Evolutionary conservation across 805 yeast genomes (phyloP).

Genomic region (Metschnikowia vanudenii): DNA sequence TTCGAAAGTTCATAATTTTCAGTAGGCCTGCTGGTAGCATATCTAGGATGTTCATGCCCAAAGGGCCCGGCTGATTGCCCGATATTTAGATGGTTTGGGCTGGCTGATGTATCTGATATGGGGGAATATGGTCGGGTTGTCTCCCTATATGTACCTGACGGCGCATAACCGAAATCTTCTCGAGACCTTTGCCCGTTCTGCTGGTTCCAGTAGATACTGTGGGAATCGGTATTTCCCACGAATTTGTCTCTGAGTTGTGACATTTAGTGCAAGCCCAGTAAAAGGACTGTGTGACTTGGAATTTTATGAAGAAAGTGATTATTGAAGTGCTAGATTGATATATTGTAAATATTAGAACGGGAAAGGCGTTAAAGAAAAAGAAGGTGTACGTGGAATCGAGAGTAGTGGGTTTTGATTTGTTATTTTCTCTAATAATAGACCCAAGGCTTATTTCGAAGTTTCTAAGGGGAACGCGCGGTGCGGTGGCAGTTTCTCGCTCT

Average conservation of each 20-base stretch:
- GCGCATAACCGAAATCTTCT: conserved; percentile 2
- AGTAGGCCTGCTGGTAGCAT: background rate
- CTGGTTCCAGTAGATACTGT: background rate
- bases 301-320: no score
- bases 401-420: no score
- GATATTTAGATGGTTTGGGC: background rate
- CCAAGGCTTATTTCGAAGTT: no score
- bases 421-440: no score
- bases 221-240: conserved; percentile 13
- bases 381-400: no score
- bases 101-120: background rate
- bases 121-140: conserved; percentile 11
- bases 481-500: no score
- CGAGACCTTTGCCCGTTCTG: conserved; percentile 1
- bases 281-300: background rate
- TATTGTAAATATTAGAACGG: no score
- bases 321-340: no score
- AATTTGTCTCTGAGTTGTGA: conserved; percentile 13
- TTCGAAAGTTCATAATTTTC: conserved; percentile 17
- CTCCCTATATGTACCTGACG: background rate
- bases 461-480: no score
- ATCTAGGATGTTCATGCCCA: background rate
- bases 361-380: no score
- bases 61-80: background rate
- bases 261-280: background rate